A percentile compares a stretch with the other conserved stretches of the same genome.
Evolutionary conservation across 2,329 filamentous ascomycete genomes (phyloP).

Genomic region (Zymoseptoria tritici): DNA sequence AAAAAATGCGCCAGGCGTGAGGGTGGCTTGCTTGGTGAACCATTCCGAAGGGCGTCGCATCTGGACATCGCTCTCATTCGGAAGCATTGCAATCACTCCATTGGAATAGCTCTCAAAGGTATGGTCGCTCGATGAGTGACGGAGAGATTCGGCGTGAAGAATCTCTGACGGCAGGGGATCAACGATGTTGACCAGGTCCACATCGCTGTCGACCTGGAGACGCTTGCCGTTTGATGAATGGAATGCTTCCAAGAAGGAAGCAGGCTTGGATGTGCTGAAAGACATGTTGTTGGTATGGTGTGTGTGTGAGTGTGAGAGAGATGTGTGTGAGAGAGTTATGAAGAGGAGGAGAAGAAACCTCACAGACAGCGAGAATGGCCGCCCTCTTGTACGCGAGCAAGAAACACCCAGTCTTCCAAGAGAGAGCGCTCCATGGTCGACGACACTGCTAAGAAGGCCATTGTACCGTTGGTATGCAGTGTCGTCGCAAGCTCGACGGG

Average conservation of each 20-base stretch:
- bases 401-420: background rate
- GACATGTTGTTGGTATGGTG: background rate
- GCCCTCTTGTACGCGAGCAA: background rate
- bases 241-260: background rate
- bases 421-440: background rate
- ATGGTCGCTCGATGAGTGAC: background rate
- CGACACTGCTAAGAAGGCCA: background rate
- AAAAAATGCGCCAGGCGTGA: background rate
- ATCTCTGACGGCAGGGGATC: background rate
- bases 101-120: background rate
- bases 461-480: background rate
- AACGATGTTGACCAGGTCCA: background rate
- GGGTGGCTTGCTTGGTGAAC: background rate
- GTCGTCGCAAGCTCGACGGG: background rate
- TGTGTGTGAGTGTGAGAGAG: background rate
- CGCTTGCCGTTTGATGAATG: background rate
- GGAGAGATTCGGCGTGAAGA: background rate
- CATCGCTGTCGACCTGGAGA: background rate
- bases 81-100: background rate
- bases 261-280: background rate
- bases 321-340: background rate
- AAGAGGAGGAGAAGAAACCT: background rate
- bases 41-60: background rate
- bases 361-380: background rate
- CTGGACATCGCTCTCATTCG: background rate